Percentiles rank a stretch among this genome's conserved stretches.
Evolutionary conservation across 1,284 basidiomycete genomes (phyloP).

Genomic region (Ceratobasidium sp.): DNA sequence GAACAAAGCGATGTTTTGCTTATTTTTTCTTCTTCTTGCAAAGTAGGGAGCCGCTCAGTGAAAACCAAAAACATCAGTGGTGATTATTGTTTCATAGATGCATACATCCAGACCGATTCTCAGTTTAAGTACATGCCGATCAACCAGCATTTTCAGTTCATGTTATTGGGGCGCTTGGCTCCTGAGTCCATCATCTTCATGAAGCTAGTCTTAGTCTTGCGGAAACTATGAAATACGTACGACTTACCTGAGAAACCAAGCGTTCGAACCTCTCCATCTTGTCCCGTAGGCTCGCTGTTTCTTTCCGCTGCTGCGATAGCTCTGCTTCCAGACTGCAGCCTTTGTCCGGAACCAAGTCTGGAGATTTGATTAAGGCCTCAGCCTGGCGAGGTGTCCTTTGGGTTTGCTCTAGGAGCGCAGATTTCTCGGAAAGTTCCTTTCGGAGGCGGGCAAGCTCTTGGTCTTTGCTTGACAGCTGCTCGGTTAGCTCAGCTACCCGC

Average conservation of each 20-base stretch:
- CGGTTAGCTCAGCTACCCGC: neutral
- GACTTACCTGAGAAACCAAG: slow-evolving; percentile 7
- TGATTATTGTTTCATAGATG: neutral
- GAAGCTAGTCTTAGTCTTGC: neutral
- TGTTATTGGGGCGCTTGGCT: neutral
- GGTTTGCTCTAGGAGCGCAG: neutral
- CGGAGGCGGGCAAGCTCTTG: neutral
- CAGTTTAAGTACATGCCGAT: no score
- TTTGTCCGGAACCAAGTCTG: neutral
- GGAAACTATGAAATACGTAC: neutral
- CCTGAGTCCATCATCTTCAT: no score
- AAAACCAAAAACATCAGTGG: no score
- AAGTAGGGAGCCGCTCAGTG: no score
- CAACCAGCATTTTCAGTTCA: neutral
- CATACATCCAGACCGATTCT: neutral
- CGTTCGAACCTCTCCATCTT: slow-evolving; percentile 9
- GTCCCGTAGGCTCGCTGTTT: neutral
- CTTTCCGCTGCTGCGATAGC: neutral
- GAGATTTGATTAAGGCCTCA: neutral
- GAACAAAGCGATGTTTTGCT: no score
- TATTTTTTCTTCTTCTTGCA: no score
- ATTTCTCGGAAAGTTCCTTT: neutral
- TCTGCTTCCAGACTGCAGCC: neutral
- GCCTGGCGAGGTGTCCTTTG: neutral
- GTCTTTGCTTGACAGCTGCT: neutral